Evolutionary conservation across 2,329 filamentous ascomycete species (phyloP), one percentile per base, ranked within the genome.

Genomic region (Ophiostoma sp.): DNA sequence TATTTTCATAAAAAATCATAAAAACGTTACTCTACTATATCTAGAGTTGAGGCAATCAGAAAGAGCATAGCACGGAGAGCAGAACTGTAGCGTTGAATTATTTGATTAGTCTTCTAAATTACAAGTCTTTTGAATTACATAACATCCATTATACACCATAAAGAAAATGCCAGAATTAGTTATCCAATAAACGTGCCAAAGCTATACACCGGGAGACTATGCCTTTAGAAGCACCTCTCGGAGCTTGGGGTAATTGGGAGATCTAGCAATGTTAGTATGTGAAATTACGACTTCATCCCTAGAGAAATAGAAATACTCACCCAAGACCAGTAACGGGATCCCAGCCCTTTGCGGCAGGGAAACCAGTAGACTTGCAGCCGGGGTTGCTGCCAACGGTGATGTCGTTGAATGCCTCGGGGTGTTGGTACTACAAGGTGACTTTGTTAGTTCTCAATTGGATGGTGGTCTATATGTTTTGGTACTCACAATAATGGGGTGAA

Each of bases 301-400:
- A 42, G 2, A 3, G 12, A 40, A 16, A 14, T 62, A 18, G 16
- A 14, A 36, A 62, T 16, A 62, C 58, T 41, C 41, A 62, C 58
- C 58, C 58, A 14, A 75, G 70, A 0, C 73, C 73, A 1, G 73
- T 74, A 2, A 74, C 70, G 1, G 73, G 73, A 49, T 75, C 74
- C 73, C 73, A 75, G 4, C 76, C 74, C 0, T 60, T 49, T 2
- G 69, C 70, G 5, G 75, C 75, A 3, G 70, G 66, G 52, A 77
- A 77, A 0, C 76, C 76, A 14, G 66, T 41, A 1, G 75, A 76
- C 14, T 74, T 74, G 36, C 76, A 77, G 16, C 76, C 76, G 1
- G 76, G 75, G 58, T 76, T 77, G 8, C 66, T 69, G 7, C 75
- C 75, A 1, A 69, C 69, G 4, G 72, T 74, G 42, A 76, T 74